Evolutionary conservation across 192 early-diverging fungal species (phyloP).

Genomic region (Podila clonocystis): DNA sequence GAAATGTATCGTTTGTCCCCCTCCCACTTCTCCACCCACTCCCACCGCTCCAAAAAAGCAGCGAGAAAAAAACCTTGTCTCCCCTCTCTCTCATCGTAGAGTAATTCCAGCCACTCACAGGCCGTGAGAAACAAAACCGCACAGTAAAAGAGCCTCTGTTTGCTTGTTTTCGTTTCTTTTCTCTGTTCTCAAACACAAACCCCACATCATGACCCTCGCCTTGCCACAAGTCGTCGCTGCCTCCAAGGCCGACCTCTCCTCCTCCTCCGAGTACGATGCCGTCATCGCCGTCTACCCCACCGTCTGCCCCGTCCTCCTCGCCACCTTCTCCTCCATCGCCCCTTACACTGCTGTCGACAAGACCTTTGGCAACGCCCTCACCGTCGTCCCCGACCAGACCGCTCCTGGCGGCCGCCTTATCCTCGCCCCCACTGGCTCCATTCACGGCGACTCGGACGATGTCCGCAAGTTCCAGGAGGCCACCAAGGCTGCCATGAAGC

Average conservation of each 20-base stretch:
- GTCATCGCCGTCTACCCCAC: conserved; percentile 46
- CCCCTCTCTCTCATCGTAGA: not conserved
- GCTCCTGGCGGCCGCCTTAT: conserved; percentile 74
- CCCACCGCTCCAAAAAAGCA: not conserved
- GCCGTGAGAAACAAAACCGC: too few relatives aligned
- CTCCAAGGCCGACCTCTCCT: conserved; percentile 18
- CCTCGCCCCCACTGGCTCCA: conserved; percentile 78
- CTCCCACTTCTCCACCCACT: too few relatives aligned
- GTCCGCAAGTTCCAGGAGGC: conserved; percentile 78
- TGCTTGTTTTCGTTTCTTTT: not conserved
- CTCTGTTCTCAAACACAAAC: not conserved
- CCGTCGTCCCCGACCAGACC: conserved; percentile 47
- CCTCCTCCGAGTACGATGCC: conserved; percentile 26
- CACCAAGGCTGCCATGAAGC: conserved; percentile 71
- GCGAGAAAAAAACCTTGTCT: conserved; percentile 4
- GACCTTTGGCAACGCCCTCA: conserved; percentile 52
- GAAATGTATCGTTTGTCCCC: too few relatives aligned
- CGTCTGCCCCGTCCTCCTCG: conserved; percentile 27
- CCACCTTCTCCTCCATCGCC: conserved; percentile 24
- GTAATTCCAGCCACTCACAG: too few relatives aligned
- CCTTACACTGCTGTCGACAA: conserved; percentile 46
- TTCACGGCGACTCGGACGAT: conserved; percentile 83
- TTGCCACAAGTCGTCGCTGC: conserved; percentile 40
- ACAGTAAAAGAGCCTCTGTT: not conserved
- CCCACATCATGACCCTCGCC: conserved; percentile 34